Base-by-base conservation (phyloP, 2,329 filamentous ascomycete genomes). In the Helotiales sp. region DNA sequence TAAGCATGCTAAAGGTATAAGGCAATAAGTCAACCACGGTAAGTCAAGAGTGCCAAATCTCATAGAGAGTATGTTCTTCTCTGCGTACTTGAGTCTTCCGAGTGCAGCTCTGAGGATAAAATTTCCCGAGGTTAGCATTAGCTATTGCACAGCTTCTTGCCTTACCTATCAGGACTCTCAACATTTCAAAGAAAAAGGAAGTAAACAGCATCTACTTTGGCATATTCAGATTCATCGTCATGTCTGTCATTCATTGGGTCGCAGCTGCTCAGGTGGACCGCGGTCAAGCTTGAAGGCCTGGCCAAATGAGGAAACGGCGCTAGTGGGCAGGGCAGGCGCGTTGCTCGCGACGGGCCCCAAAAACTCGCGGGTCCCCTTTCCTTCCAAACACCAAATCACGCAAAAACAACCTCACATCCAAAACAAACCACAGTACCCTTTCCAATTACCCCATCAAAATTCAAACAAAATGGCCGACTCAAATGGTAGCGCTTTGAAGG, bases 391-490 rank as follows among this genome's bases (percentile, higher is more conserved):
- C 15, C 24, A 25, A 13, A 30, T 38, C 42, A 48, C 13, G 15
- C 15, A 29, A 30, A 24, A 24, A 15, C 29, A 33, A 40, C 22
- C 17, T 27, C 50, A 52, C 19, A 9, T 13, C 10, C 36, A 46
- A 46, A 12, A 33, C 46, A 34, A 36, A 42, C 15, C 50, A 31
- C 33, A 49, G 19, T 19, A 31, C 13, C 30, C 15, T 5, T 49
- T 48, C 46, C 8, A 46, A 44, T 36, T 10, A 34, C 27, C 17
- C 29, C n/a, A 7, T 17, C 36, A 27, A 52, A 40, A 60, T 52
- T n/a, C 15, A 40, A 48, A 76, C 65, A 79, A 77, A 62, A 72
- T 78, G 71, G 75, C 80, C 50, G 67, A 66, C 55, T 70, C 77
- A 68, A 74, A 78, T 68, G 69, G 76, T 70, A 70, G 79, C 67